Evolutionary conservation across 2,329 filamentous ascomycete species (phyloP).

Genomic region (Ceratocystis eucalypticola): DNA sequence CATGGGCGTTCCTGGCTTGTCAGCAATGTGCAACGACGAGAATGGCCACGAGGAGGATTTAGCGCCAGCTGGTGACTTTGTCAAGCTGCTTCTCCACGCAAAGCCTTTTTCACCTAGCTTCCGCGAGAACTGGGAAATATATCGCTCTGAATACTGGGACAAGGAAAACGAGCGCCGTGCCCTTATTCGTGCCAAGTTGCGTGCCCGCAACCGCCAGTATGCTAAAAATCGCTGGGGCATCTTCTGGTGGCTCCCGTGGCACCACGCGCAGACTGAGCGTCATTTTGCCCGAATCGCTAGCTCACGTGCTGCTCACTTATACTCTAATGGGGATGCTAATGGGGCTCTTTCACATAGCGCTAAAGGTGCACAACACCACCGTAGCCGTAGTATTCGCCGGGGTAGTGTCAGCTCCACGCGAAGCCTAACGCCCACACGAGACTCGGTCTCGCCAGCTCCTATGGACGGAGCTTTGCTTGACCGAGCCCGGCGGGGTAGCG

Average conservation of each 20-base stretch:
- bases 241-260: constrained; percentile 79
- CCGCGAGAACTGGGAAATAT: constrained; percentile 92
- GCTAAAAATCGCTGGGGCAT: constrained; percentile 56
- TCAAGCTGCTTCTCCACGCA: constrained; percentile 78
- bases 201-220: constrained; percentile 52
- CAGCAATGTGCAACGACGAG: constrained; percentile 36
- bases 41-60: constrained; percentile 76
- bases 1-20: neutral
- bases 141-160: constrained; percentile 91
- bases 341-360: constrained; percentile 16
- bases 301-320: constrained; percentile 21
- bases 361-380: constrained; percentile 33
- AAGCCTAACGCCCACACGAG: constrained; percentile 36
- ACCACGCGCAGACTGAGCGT: constrained; percentile 26
- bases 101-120: constrained; percentile 94
- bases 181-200: constrained; percentile 55
- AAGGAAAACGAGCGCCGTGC: constrained; percentile 82
- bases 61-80: constrained; percentile 75
- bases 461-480: constrained; percentile 26
- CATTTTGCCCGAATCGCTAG: constrained; percentile 21
- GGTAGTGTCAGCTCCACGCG: constrained; percentile 40
- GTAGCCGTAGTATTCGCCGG: constrained; percentile 40
- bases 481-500: constrained; percentile 10
- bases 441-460: constrained; percentile 22
- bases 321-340: constrained; percentile 31